Conservation (phyloP, 805 yeast species). For the Candida ulmi region DNA sequence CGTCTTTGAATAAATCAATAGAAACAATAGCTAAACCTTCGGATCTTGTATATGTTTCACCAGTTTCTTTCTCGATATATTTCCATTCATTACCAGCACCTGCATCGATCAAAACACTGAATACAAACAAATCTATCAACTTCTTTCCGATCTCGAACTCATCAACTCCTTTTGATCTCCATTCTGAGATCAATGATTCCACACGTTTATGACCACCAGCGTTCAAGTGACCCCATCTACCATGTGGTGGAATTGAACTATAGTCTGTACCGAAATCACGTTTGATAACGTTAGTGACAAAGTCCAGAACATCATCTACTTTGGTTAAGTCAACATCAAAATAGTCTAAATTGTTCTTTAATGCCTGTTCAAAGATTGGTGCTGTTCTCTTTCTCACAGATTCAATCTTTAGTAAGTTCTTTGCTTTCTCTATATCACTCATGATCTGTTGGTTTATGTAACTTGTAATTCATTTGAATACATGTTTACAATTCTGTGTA, state of each 20-base stretch:
- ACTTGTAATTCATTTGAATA: no score
- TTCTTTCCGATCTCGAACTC: constrained; percentile 44
- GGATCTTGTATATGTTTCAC: constrained; percentile 35
- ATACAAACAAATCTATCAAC: constrained; percentile 51
- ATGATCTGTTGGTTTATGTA: no score
- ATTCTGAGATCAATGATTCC: constrained; percentile 32
- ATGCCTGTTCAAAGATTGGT: constrained; percentile 36
- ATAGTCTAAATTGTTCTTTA: constrained; percentile 31
- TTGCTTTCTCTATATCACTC: background rate
- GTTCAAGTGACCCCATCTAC: constrained; percentile 63
- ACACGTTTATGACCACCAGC: constrained; percentile 42
- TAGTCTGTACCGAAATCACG: constrained; percentile 41
- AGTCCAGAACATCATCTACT: constrained; percentile 38
- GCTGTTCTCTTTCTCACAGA: constrained; percentile 51
- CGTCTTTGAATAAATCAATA: constrained; percentile 45
- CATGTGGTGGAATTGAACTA: constrained; percentile 54
- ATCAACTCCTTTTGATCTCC: constrained; percentile 29
- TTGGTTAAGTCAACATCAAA: constrained; percentile 40
- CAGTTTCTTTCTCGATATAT: constrained; percentile 33
- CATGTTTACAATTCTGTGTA: no score
- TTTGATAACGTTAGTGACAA: constrained; percentile 34
- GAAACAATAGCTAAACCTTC: constrained; percentile 65
- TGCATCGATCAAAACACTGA: constrained; percentile 60
- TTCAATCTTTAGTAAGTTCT: constrained; percentile 41
- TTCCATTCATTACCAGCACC: constrained; percentile 63